phyloP scores from a whole-genome alignment of 1,284 basidiomycete genomes.

The Ceraceosorus bombacis region DNA sequence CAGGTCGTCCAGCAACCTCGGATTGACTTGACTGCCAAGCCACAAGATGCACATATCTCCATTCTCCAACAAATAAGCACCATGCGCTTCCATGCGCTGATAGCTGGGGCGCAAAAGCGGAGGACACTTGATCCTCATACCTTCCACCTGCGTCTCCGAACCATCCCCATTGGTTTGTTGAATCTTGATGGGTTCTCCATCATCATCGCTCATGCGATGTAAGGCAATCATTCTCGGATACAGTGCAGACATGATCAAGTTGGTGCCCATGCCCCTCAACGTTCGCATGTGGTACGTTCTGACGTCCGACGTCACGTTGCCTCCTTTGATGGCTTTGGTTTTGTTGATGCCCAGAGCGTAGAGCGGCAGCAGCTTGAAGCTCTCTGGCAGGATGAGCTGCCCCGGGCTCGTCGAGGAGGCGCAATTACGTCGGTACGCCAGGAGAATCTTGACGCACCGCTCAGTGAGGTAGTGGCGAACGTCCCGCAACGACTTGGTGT shows the following conservation, averaged over 20 bases:
- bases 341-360: constrained; percentile 80
- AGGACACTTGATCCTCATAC: constrained; percentile 61
- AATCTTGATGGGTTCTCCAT: constrained; percentile 59
- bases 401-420: constrained; percentile 71
- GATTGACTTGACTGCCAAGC: constrained; percentile 75
- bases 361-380: constrained; percentile 78
- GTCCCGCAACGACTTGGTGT: constrained; percentile 64
- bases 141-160: constrained; percentile 48
- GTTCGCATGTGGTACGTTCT: constrained; percentile 77
- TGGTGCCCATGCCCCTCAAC: constrained; percentile 64
- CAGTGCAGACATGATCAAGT: constrained; percentile 66
- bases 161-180: constrained; percentile 50
- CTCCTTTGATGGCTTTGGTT: constrained; percentile 77
- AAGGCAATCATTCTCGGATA: constrained; percentile 85
- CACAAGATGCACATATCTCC: constrained; percentile 84
- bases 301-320: constrained; percentile 83
- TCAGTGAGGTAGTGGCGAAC: constrained; percentile 80
- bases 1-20: constrained; percentile 73
- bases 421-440: constrained; percentile 84
- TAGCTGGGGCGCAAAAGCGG: constrained; percentile 76
- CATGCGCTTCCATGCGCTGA: constrained; percentile 78
- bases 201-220: constrained; percentile 69
- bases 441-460: constrained; percentile 70
- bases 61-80: constrained; percentile 89
- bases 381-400: constrained; percentile 89